Conservation (phyloP, 305 asterid species). For the Euphrasia arctica region DNA sequence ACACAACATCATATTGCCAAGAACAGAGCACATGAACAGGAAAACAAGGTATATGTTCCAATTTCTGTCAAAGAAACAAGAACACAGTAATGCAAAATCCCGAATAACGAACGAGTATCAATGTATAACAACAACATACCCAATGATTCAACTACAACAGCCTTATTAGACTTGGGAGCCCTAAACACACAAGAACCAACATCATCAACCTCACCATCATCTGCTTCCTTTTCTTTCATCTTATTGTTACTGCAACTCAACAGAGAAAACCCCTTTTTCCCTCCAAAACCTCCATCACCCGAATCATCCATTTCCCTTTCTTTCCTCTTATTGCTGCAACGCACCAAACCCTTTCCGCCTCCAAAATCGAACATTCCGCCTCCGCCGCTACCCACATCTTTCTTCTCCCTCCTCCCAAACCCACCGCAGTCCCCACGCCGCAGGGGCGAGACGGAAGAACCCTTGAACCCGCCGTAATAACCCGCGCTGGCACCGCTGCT, state of each 20-base stretch:
- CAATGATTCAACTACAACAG: conserved; percentile 28
- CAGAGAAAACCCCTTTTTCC: conserved; percentile 10
- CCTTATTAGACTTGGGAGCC: conserved; percentile 29
- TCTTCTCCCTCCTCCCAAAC: conserved; percentile 18
- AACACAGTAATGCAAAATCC: not conserved
- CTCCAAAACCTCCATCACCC: conserved; percentile 31
- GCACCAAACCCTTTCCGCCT: conserved; percentile 24
- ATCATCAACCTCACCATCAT: conserved; percentile 22
- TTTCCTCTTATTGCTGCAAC: conserved; percentile 62
- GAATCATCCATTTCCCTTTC: conserved; percentile 30
- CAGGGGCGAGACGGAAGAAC: not conserved
- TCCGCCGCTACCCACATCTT: conserved; percentile 11
- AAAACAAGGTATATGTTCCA: too few relatives aligned
- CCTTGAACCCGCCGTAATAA: conserved; percentile 22
- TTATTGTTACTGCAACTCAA: conserved; percentile 39
- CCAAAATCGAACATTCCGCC: conserved; percentile 19
- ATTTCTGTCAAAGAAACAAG: too few relatives aligned
- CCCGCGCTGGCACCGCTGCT: conserved; percentile 13
- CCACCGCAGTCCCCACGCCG: conserved; percentile 13
- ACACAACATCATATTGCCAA: conserved; percentile 6
- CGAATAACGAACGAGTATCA: not conserved
- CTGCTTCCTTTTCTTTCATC: conserved; percentile 51
- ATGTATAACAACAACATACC: conserved; percentile 33
- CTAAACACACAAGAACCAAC: conserved; percentile 32
- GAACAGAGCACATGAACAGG: not conserved